These are phyloP conservation scores for Zangia roseola DNA, from an alignment of 768 basidiomycete genomes.

Conservation along the genomic window DNA sequence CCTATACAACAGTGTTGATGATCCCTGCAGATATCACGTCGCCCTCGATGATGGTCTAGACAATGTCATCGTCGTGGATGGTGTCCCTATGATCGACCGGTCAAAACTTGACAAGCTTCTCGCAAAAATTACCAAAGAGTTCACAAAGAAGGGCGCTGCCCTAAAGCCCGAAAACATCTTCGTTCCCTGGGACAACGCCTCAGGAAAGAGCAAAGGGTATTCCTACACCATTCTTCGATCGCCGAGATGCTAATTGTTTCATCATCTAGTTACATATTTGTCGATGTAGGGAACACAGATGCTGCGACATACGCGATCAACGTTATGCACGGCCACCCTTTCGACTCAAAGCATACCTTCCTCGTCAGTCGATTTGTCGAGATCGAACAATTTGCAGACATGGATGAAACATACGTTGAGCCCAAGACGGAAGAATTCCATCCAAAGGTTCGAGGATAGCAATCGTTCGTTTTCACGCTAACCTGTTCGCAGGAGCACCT, in stretches of 20 bases:
- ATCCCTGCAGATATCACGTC: constrained; percentile 71
- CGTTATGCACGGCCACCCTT: constrained; percentile 73
- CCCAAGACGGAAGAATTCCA: constrained; percentile 71
- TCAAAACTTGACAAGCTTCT: constrained; percentile 81
- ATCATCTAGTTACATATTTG: constrained; percentile 67
- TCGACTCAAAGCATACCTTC: constrained; percentile 87
- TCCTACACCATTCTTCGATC: constrained; percentile 18
- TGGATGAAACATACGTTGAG: constrained; percentile 79
- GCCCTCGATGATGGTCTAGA: constrained; percentile 85
- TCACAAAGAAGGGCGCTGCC: constrained; percentile 74
- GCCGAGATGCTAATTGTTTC: background rate
- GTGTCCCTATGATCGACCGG: constrained; percentile 86
- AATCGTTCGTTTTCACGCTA: background rate
- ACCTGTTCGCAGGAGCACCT: constrained; percentile 75
- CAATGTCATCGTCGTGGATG: constrained; percentile 90
- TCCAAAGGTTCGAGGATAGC: constrained; percentile 54
- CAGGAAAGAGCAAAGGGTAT: constrained; percentile 91
- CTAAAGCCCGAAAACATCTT: constrained; percentile 77
- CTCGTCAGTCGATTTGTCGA: constrained; percentile 85
- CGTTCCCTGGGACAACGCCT: constrained; percentile 84
- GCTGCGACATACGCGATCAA: constrained; percentile 68
- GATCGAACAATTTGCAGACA: constrained; percentile 74
- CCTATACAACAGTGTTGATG: constrained; percentile 4
- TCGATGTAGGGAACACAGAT: constrained; percentile 71
- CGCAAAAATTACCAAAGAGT: constrained; percentile 79